Conservation (phyloP, 23 red algal species). For the Gracilariopsis chorda region DNA sequence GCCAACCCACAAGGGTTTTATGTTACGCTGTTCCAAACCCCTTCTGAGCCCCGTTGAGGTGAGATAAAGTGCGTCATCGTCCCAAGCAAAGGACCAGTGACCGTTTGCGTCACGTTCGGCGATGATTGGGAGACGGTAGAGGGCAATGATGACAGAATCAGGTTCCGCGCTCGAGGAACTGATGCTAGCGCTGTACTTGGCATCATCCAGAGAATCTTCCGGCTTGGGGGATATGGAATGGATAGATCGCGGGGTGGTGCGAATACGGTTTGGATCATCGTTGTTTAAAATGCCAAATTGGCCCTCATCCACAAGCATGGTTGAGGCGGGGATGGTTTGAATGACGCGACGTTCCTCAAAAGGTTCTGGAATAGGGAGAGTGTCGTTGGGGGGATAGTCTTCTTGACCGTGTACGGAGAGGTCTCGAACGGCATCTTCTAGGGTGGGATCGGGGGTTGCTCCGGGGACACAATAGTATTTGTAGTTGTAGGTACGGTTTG, state of each 20-base stretch:
- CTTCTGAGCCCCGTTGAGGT: constrained; percentile 84
- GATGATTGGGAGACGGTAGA: constrained; percentile 94
- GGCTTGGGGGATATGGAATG: background rate
- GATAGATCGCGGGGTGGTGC: constrained; percentile 7
- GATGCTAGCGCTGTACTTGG: background rate
- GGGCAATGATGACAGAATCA: constrained; percentile 79
- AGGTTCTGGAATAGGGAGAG: constrained; percentile 52
- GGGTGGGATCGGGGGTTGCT: no score
- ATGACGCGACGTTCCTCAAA: constrained; percentile 88
- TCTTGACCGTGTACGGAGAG: no score
- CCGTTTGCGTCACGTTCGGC: constrained; percentile 48
- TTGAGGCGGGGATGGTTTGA: constrained; percentile 44
- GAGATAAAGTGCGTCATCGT: constrained; percentile 98
- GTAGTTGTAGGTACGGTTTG: constrained; percentile 60
- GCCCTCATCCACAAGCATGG: constrained; percentile 82
- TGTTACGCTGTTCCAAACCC: constrained; percentile 76
- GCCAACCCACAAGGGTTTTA: constrained; percentile 87
- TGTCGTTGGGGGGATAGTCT: no score
- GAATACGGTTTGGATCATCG: constrained; percentile 68
- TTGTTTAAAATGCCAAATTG: constrained; percentile 73
- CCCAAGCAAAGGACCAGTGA: constrained; percentile 88
- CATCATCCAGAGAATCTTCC: constrained; percentile 17
- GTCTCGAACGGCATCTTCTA: no score
- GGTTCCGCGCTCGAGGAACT: background rate
- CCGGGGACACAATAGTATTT: constrained; percentile 74